Base-by-base conservation (phyloP, 2,329 filamentous ascomycete species). In the Fusarium nygamai region DNA sequence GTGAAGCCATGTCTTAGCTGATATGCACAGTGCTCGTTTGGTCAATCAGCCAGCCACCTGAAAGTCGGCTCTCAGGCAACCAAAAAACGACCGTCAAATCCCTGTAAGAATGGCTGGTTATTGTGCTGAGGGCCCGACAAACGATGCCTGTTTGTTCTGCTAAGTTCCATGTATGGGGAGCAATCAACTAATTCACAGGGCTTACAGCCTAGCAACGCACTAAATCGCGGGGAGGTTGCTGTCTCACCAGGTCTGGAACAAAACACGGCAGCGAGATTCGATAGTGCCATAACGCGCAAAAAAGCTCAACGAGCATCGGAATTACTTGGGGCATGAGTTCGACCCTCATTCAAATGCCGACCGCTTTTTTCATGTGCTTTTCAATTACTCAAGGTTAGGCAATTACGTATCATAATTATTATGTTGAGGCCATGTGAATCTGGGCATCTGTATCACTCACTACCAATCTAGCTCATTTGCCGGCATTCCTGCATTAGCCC, bases 401-500 rank as follows among this genome's bases (percentile, higher is more conserved):
- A 6, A 33, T 59, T 59, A 59, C 56, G 56, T 59, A 48, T 36
- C 16, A 4, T 36, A 29, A 50, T 50, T 19, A 2, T 24, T 34
- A 36, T 59, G 31, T 11, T 36, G 27, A 33, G 36, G 20, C 17
- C 29, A 36, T 19, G 27, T 33, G 41, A 34, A 38, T 39, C 29
- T 63, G 38, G 33, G 20, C 17, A 38, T 36, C 31, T 31, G 36
- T 11, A 33, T 24, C 24, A 20, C 24, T 34, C 24, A 33, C 24
- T 41, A 8, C 19, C 33, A 29, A 7, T 54, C 24, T 29, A n/a
- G 24, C 34, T 54, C 65, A 54, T 41, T 43, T 68, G 36, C 36
- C 19, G 43, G 39, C 36, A 57, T 64, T 60, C 60, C 61, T 72
- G 67, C 54, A 51, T 31, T 34, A 59, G 48, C 17, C 43, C 22